Evolutionary conservation across 768 basidiomycete species (phyloP).

Genomic region (Leccinum pellstonianum): DNA sequence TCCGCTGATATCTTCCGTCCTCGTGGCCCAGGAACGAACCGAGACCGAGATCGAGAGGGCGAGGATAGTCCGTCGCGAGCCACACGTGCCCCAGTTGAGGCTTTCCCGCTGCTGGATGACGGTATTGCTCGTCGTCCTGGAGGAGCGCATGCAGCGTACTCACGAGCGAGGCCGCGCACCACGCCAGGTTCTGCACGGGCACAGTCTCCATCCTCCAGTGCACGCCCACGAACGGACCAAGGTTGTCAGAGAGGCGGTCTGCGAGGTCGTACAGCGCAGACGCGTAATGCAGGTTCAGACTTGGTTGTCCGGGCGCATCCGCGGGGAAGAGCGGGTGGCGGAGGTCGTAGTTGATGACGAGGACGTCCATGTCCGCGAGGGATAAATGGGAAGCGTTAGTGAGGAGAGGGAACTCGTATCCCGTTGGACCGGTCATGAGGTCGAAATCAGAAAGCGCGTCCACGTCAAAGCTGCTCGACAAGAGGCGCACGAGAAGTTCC

Average conservation of each 20-base stretch:
- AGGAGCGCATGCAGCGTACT: conserved; percentile 40
- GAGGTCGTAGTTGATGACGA: conserved; percentile 54
- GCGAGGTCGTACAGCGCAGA: conserved; percentile 42
- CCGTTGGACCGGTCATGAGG: conserved; percentile 9
- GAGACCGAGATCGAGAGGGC: conserved; percentile 1
- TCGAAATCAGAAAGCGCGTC: conserved; percentile 5
- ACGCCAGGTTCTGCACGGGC: conserved; percentile 24
- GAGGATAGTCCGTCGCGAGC: conserved; percentile 57
- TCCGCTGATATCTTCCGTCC: background rate
- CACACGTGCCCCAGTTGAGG: conserved; percentile 42
- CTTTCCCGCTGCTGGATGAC: background rate
- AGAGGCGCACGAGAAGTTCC: conserved; percentile 12
- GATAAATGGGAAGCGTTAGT: conserved; percentile 4
- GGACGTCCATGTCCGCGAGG: conserved; percentile 38
- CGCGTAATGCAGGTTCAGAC: conserved; percentile 42
- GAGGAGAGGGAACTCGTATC: conserved; percentile 10
- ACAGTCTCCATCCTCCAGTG: conserved; percentile 61
- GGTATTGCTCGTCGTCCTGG: conserved; percentile 25
- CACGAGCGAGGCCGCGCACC: conserved; percentile 52
- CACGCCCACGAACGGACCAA: conserved; percentile 45
- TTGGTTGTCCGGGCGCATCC: background rate
- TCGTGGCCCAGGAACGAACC: too few species aligned
- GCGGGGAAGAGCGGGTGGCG: conserved; percentile 43
- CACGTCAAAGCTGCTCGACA: conserved; percentile 14
- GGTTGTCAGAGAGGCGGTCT: conserved; percentile 32